Evolutionary conservation across 805 yeast genomes (phyloP).

Genomic region (Barnettozyma salicaria): DNA sequence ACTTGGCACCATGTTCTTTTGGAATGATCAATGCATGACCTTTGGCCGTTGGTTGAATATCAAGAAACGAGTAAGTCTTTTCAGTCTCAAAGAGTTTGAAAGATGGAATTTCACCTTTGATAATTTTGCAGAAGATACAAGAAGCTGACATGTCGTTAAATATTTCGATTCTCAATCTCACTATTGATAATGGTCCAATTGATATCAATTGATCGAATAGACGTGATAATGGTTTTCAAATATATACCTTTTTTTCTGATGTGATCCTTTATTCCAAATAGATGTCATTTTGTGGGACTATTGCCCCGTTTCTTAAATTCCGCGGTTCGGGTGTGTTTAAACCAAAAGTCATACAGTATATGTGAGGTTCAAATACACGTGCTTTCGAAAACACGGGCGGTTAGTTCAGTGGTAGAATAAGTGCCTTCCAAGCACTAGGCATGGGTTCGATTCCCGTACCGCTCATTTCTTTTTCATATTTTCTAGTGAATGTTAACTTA

Average conservation of each 20-base stretch:
- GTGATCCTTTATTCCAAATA: no score
- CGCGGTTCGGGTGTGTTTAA: no score
- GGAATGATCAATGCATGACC: slow-evolving; percentile 92
- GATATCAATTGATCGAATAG: background rate
- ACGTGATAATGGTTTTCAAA: no score
- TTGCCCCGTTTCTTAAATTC: slow-evolving; percentile 2
- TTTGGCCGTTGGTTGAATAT: slow-evolving; percentile 84
- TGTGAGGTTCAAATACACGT: background rate
- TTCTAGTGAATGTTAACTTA: background rate
- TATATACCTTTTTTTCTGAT: no score
- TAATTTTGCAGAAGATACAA: slow-evolving; percentile 91
- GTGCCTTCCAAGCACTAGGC: slow-evolving; percentile 90
- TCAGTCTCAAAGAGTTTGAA: slow-evolving; percentile 86
- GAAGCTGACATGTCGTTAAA: slow-evolving; percentile 41
- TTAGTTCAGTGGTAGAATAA: slow-evolving; percentile 86
- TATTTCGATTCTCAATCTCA: no score
- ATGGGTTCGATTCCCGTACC: slow-evolving; percentile 90
- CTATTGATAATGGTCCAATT: no score
- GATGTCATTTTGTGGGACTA: no score
- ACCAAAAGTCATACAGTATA: no score
- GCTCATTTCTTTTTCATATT: slow-evolving; percentile 40
- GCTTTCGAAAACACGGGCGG: slow-evolving; percentile 40
- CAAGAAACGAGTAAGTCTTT: slow-evolving; percentile 76
- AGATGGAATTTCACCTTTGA: slow-evolving; percentile 92
- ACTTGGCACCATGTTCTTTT: slow-evolving; percentile 86